Evolutionary conservation across 257 asterid species (phyloP).

Genomic region (Plantago ovata): DNA sequence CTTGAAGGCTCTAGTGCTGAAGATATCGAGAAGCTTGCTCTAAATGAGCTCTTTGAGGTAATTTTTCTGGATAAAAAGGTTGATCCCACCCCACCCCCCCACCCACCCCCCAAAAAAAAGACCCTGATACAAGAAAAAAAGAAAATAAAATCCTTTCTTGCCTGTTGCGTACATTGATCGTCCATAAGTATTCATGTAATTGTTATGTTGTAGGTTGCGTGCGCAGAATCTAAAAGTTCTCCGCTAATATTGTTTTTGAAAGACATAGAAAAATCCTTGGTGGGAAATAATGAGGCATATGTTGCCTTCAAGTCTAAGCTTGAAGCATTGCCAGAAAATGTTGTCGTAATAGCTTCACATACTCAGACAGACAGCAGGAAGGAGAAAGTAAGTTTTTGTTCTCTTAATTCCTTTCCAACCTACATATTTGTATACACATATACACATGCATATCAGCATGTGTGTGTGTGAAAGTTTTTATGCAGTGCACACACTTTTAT

Average conservation of each 20-base stretch:
- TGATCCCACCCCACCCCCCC: no score
- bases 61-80: not conserved
- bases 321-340: constrained; percentile 68
- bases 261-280: constrained; percentile 81
- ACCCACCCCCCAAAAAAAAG: no score
- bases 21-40: constrained; percentile 64
- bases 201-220: constrained; percentile 53
- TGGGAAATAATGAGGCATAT: constrained; percentile 66
- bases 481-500: not conserved
- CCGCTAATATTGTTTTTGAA: constrained; percentile 71
- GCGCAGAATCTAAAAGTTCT: constrained; percentile 53
- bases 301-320: constrained; percentile 64
- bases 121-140: not conserved
- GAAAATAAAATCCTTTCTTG: not conserved
- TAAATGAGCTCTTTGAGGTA: constrained; percentile 88
- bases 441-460: not conserved
- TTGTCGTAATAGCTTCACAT: constrained; percentile 78
- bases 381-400: constrained; percentile 68
- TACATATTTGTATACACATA: not conserved
- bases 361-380: constrained; percentile 76
- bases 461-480: not conserved
- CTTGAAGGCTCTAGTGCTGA: constrained; percentile 69
- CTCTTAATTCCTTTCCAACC: constrained; percentile 3
- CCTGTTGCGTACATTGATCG: constrained; percentile 7
- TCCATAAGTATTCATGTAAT: constrained; percentile 1